phyloP scores from a whole-genome alignment of 208 protist species.

The Vickermania spadyakhi region DNA sequence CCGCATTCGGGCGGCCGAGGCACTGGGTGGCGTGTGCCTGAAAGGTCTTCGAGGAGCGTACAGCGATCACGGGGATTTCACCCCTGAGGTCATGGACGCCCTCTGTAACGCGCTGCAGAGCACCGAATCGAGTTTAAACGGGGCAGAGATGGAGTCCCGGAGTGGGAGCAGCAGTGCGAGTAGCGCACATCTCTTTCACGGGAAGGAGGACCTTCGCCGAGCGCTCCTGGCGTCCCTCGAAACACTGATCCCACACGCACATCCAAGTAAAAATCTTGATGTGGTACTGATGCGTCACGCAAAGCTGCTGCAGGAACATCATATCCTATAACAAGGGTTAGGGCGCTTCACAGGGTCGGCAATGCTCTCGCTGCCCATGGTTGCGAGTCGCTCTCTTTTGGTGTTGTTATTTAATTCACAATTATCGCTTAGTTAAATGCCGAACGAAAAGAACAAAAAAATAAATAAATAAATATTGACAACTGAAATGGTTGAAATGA shows the following conservation, averaged over 20 bases:
- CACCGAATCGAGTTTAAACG: neutral
- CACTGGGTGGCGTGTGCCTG: slow-evolving; percentile 24
- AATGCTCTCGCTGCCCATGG: too few relatives aligned
- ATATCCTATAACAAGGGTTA: too few relatives aligned
- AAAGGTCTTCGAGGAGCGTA: slow-evolving; percentile 9
- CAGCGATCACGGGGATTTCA: slow-evolving; percentile 29
- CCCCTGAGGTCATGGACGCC: slow-evolving; percentile 31
- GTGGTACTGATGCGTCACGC: neutral
- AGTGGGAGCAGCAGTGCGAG: slow-evolving; percentile 35
- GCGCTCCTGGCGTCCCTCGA: neutral
- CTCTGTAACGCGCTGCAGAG: slow-evolving; percentile 48
- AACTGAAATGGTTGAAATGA: too few relatives aligned
- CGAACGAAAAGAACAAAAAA: too few relatives aligned
- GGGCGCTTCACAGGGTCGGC: too few relatives aligned
- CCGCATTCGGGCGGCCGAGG: slow-evolving; percentile 58
- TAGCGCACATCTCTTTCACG: slow-evolving; percentile 3
- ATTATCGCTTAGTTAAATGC: too few relatives aligned
- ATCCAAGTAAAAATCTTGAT: neutral
- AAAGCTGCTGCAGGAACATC: neutral
- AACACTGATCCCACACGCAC: neutral
- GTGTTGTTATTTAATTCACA: too few relatives aligned
- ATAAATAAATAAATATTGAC: too few relatives aligned
- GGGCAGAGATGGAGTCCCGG: slow-evolving; percentile 19
- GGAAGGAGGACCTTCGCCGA: neutral
- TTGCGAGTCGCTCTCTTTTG: too few relatives aligned